phyloP scores from a whole-genome alignment of 2,329 filamentous ascomycete species.

The Tricladium varicosporioides region DNA sequence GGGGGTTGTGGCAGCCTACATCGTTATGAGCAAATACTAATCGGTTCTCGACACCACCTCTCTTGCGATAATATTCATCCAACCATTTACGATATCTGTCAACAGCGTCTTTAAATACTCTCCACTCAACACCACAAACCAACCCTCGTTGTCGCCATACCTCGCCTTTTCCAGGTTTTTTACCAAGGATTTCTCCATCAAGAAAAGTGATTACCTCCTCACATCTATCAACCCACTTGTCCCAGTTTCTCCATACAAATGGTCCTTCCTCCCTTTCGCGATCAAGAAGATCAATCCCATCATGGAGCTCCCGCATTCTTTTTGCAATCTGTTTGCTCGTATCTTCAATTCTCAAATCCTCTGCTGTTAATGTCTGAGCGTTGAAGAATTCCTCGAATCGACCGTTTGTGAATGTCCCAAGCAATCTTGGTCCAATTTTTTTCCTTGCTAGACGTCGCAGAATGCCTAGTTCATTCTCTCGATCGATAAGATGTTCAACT shows the following conservation, averaged over 20 bases:
- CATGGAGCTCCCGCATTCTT: slow-evolving; percentile 93
- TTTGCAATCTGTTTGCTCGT: slow-evolving; percentile 94
- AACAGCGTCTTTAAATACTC: slow-evolving; percentile 69
- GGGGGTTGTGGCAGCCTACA: slow-evolving; percentile 50
- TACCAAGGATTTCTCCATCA: slow-evolving; percentile 52
- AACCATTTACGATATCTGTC: slow-evolving; percentile 76
- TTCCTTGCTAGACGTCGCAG: slow-evolving; percentile 83
- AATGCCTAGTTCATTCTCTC: slow-evolving; percentile 85
- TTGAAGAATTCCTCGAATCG: slow-evolving; percentile 95
- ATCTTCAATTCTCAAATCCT: slow-evolving; percentile 74
- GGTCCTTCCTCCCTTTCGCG: slow-evolving; percentile 77
- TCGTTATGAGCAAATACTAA: slow-evolving; percentile 98
- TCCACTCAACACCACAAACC: slow-evolving; percentile 83
- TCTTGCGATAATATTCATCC: slow-evolving; percentile 67
- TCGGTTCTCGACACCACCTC: slow-evolving; percentile 64
- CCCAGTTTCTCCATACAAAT: slow-evolving; percentile 89
- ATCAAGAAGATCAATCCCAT: slow-evolving; percentile 82
- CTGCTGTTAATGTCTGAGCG: slow-evolving; percentile 73
- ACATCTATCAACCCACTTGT: slow-evolving; percentile 60
- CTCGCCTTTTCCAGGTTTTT: slow-evolving; percentile 38
- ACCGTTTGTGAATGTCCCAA: slow-evolving; percentile 92
- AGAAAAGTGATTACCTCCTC: slow-evolving; percentile 51
- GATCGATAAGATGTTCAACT: slow-evolving; percentile 92
- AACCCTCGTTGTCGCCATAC: slow-evolving; percentile 70
- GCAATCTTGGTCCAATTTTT: slow-evolving; percentile 85